Evolutionary conservation across 2,329 filamentous ascomycete genomes (phyloP).

Genomic region (Fonsecaea multimorphosa): DNA sequence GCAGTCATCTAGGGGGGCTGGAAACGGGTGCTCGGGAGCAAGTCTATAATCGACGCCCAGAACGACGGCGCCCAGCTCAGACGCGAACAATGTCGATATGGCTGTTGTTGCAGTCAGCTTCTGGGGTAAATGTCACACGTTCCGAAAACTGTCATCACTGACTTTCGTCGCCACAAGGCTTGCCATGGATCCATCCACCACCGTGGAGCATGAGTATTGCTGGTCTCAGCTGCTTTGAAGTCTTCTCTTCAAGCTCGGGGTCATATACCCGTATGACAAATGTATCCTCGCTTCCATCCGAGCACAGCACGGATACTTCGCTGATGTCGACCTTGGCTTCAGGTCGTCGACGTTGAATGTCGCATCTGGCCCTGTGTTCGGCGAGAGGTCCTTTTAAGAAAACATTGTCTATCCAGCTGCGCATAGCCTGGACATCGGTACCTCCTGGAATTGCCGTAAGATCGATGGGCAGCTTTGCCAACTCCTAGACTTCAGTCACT

Average conservation of each 20-base stretch:
- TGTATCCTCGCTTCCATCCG: slow-evolving; percentile 5
- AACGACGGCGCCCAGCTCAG: slow-evolving; percentile 56
- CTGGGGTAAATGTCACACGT: neutral
- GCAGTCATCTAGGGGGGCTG: slow-evolving; percentile 67
- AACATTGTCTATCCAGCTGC: slow-evolving; percentile 16
- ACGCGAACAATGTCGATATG: slow-evolving; percentile 10
- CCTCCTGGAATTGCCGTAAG: neutral
- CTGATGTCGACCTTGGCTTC: slow-evolving; percentile 2
- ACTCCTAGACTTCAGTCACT: slow-evolving; percentile 15
- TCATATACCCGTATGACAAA: slow-evolving; percentile 18
- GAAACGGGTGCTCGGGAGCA: slow-evolving; percentile 67
- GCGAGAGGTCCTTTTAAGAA: slow-evolving; percentile 10
- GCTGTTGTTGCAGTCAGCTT: slow-evolving; percentile 4
- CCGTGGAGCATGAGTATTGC: slow-evolving; percentile 24
- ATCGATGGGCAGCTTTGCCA: slow-evolving; percentile 17
- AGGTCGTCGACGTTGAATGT: slow-evolving; percentile 6
- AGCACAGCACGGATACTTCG: slow-evolving; percentile 13
- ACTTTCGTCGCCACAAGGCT: slow-evolving; percentile 21
- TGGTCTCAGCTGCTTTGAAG: slow-evolving; percentile 9
- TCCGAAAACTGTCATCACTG: neutral
- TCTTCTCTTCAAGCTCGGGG: neutral
- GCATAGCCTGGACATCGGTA: slow-evolving; percentile 21
- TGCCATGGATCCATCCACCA: slow-evolving; percentile 29
- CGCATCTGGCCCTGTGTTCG: slow-evolving; percentile 5
- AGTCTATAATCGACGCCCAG: slow-evolving; percentile 67